Evolutionary conservation across 2,329 filamentous ascomycete species (phyloP).

Genomic region (Pseudovirgaria hyperparasitica): DNA sequence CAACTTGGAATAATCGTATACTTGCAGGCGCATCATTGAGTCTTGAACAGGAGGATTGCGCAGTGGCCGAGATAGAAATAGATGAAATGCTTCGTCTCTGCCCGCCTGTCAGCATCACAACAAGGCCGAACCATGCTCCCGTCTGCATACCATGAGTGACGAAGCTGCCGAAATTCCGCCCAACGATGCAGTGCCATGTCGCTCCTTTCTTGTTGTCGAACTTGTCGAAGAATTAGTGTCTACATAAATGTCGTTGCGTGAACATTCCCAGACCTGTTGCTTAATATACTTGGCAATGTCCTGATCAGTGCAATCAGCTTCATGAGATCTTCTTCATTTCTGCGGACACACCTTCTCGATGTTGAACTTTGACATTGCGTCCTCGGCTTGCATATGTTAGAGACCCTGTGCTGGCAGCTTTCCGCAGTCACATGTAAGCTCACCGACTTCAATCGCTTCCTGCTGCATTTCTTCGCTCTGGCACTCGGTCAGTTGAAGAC

Average conservation of each 20-base stretch:
- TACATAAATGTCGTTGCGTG: neutral
- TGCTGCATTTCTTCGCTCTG: slow-evolving; percentile 96
- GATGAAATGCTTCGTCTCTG: slow-evolving; percentile 99
- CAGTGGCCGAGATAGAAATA: slow-evolving; percentile 99
- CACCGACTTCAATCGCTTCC: slow-evolving; percentile 92
- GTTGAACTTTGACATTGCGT: slow-evolving; percentile 59
- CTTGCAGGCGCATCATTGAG: slow-evolving; percentile 47
- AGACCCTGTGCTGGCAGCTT: neutral
- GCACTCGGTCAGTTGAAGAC: slow-evolving; percentile 9
- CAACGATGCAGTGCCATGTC: slow-evolving; percentile 99
- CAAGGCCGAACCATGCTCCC: neutral
- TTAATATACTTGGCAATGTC: slow-evolving; percentile 96
- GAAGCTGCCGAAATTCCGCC: slow-evolving; percentile 96
- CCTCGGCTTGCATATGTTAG: slow-evolving; percentile 40
- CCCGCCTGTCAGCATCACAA: slow-evolving; percentile 4
- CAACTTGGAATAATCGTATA: slow-evolving; percentile 1
- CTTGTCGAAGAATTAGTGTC: slow-evolving; percentile 44
- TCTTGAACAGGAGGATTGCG: slow-evolving; percentile 97
- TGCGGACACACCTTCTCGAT: slow-evolving; percentile 53
- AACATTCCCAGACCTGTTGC: slow-evolving; percentile 51
- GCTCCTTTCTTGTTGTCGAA: slow-evolving; percentile 95
- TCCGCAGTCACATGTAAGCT: slow-evolving; percentile 21
- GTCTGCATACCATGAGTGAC: slow-evolving; percentile 74
- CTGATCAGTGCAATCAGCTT: slow-evolving; percentile 34
- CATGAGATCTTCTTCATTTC: no score